Evolutionary conservation across 2,329 filamentous ascomycete genomes (phyloP).

Genomic region (Paecilomyces sp.): DNA sequence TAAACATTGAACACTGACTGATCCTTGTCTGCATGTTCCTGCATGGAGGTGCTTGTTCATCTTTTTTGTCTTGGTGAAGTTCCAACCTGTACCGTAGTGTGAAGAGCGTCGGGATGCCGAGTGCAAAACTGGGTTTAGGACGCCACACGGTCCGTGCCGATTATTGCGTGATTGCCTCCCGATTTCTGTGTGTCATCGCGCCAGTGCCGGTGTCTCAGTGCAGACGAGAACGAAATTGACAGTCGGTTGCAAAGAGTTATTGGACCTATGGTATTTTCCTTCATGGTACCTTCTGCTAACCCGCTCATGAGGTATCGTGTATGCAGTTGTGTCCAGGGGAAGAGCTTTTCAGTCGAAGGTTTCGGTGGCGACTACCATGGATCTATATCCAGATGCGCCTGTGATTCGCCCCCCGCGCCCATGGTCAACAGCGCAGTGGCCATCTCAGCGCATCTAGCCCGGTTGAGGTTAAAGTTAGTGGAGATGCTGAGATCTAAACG

Average conservation of each 20-base stretch:
- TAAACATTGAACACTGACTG: conserved; percentile 1
- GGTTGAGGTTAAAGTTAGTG: neutral
- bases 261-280: neutral
- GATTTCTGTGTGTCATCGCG: conserved; percentile 2
- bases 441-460: neutral
- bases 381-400: neutral
- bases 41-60: neutral
- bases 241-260: neutral
- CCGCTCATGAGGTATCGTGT: neutral
- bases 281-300: neutral
- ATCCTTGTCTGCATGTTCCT: neutral
- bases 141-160: neutral
- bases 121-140: neutral
- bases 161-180: conserved; percentile 1
- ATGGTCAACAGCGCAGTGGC: neutral
- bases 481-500: neutral
- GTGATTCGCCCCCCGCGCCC: neutral
- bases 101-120: neutral
- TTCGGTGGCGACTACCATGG: neutral
- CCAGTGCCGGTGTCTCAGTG: neutral
- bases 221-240: neutral
- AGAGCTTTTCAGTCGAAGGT: neutral
- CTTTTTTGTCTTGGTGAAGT: neutral
- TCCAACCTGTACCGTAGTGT: neutral
- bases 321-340: neutral